Base-by-base conservation (phyloP, 177 flowering plant genomes). In the Vitis hybrid region DNA sequence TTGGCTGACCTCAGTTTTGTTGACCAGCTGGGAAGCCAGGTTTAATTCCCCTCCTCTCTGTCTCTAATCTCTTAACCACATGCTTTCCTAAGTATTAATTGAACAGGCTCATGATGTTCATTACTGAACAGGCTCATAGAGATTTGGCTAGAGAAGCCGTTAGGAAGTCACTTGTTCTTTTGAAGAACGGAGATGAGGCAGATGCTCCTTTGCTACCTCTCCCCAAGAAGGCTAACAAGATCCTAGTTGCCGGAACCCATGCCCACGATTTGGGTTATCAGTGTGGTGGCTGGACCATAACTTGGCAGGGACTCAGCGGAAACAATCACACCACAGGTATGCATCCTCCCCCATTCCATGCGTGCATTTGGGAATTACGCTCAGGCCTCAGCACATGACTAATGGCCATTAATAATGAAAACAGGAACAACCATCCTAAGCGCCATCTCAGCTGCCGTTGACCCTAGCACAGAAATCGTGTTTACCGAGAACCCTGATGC, bases 11-110 rank as follows among this genome's bases (percentile, higher is more conserved):
- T 3, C 69, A 74, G 77, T 78, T 57, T 81, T 2, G 79, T 55
- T 3, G 70, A 73, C 57, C 63, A 79, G 65, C 75, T 81, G 3
- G 84, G 84, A 32, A 69, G 74, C 57, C 68, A 81, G 76, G 84
- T 81, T 48, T 51, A 75, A 30, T n/a, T 57, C 51, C 21, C 5
- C 8, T 17, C 23, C 13, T 66, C 18, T 13, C 5, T 12, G 7
- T 21, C 4, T 18, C 5, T 15, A 2, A 30, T 50, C 2, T 17
- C 17, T 32, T 14, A 21, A 21, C 23, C 23, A 21, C 23, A 21
- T 21, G 23, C 23, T 1, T 21, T 21, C 23, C 23, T 21, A 21
- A 21, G 23, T 21, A 21, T 21, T 21, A 34, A 34, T 4, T 34
- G 6, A 34, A 34, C 6, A 32, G 39, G 39, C 6, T 32, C 39